phyloP scores from a whole-genome alignment of 208 protist genomes.

The Trypanosomatidae sp. region DNA sequence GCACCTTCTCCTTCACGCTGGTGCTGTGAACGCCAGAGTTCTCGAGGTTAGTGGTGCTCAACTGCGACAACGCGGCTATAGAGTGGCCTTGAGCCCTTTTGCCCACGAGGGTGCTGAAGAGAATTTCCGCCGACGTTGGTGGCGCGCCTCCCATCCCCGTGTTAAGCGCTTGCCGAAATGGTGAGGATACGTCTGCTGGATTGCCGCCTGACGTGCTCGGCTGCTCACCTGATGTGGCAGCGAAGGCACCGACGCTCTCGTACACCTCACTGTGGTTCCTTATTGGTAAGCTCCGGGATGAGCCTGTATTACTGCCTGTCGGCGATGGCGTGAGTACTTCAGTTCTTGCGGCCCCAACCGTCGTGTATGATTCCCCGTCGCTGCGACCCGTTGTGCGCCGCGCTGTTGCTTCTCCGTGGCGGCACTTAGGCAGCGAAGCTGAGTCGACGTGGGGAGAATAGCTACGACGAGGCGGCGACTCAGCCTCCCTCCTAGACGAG shows the following conservation, averaged over 20 bases:
- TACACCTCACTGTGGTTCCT: background rate
- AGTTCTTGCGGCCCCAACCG: background rate
- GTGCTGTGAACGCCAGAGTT: constrained; percentile 3
- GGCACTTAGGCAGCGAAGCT: background rate
- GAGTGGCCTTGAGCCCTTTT: background rate
- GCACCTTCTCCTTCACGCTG: constrained; percentile 5
- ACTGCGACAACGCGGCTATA: too few relatives aligned
- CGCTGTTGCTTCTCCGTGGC: background rate
- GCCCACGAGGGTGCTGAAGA: constrained; percentile 25
- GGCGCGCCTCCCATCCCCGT: background rate
- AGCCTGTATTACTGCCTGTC: background rate
- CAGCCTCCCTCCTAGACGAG: background rate
- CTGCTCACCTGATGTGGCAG: background rate
- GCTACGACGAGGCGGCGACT: background rate
- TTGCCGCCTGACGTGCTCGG: background rate
- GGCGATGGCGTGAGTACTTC: background rate
- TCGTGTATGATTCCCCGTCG: background rate
- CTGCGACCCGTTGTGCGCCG: background rate
- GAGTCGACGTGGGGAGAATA: background rate
- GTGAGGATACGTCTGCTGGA: background rate
- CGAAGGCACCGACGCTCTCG: background rate
- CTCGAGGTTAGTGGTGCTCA: background rate
- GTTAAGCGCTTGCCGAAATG: background rate
- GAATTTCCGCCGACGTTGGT: constrained; percentile 21
- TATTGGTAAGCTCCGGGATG: background rate